Evolutionary conservation across 495 filamentous ascomycete species (phyloP), one percentile per base, ranked within the genome.

Genomic region (Trypethelium eluteriae): DNA sequence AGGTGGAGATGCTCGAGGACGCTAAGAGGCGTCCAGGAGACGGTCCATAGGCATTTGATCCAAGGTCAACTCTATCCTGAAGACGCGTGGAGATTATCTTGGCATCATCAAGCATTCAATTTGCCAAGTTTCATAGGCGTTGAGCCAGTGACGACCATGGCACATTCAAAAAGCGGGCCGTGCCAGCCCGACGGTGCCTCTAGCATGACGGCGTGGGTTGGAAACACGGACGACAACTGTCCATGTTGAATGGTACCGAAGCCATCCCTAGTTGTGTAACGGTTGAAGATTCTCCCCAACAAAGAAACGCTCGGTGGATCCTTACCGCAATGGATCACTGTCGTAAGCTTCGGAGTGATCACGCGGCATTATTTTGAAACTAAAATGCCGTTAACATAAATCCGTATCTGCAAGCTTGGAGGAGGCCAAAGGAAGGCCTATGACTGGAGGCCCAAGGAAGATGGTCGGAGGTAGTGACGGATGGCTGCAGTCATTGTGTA

Each of bases 191-290:
- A 59, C 14, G 53, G 53, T 35, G 6, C 53, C 32, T 36, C 53
- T 59, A 59, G 53, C 53, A 5, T 59, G 53, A 36, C 53, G 53
- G 53, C 53, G 53, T 59, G 53, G n/a, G 4, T 14, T 59, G 53
- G 53, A 59, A 36, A 59, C 53, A 59, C 53, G 53, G 32, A 59
- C 53, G 18, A 18, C 53, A 59, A 59, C 11, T 59, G 53, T 59
- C 53, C 25, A 59, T 7, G n/a, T 59, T 59, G 53, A 32, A 59
- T 59, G 53, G 53, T 59, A 59, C 53, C 53, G 53, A 59, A 59
- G 18, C 53, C 53, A 32, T 14, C 53, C 41, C 7, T 35, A 36
- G 53, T 59, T 32, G 53, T 59, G 53, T 6, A 59, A 59, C 53
- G 25, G 53, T 59, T 59, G 25, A 59, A 59, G 7, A 35, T n/a